These are phyloP conservation scores for Periconia sp. DNA, from an alignment of 2,329 filamentous ascomycete species.

Conservation along the genomic window DNA sequence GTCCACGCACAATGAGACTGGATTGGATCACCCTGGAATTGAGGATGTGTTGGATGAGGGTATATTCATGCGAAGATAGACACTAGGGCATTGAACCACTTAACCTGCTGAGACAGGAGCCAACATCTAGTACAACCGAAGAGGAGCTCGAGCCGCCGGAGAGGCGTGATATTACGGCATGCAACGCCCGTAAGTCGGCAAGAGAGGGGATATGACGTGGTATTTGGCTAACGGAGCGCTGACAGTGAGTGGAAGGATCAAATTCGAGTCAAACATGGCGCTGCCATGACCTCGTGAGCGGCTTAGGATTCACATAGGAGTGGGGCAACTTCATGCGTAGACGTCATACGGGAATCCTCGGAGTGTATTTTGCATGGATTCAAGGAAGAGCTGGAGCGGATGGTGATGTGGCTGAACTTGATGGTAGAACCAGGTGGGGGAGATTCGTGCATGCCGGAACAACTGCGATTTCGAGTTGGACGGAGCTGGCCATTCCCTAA, in stretches of 20 bases:
- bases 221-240: conserved; percentile 11
- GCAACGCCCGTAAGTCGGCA: conserved; percentile 12
- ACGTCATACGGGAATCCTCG: conserved; percentile 11
- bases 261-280: conserved; percentile 12
- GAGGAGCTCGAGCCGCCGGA: conserved; percentile 13
- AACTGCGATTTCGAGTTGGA: conserved; percentile 13
- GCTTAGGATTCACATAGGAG: conserved; percentile 14
- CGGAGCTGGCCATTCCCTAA: conserved; percentile 13
- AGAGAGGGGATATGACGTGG: conserved; percentile 15
- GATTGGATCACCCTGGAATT: conserved; percentile 17
- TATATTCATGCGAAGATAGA: conserved; percentile 16
- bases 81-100: conserved; percentile 13
- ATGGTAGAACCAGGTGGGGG: conserved; percentile 13
- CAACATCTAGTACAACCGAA: conserved; percentile 13
- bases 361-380: conserved; percentile 12
- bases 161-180: conserved; percentile 15
- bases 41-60: conserved; percentile 14
- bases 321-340: conserved; percentile 12
- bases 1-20: conserved; percentile 16
- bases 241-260: conserved; percentile 10
- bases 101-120: conserved; percentile 16
- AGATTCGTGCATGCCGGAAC: conserved; percentile 13
- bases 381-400: conserved; percentile 12
- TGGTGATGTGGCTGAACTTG: conserved; percentile 12
- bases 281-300: conserved; percentile 14